Base-by-base conservation (phyloP, 257 asterid species). In the Agastache rugosa region DNA sequence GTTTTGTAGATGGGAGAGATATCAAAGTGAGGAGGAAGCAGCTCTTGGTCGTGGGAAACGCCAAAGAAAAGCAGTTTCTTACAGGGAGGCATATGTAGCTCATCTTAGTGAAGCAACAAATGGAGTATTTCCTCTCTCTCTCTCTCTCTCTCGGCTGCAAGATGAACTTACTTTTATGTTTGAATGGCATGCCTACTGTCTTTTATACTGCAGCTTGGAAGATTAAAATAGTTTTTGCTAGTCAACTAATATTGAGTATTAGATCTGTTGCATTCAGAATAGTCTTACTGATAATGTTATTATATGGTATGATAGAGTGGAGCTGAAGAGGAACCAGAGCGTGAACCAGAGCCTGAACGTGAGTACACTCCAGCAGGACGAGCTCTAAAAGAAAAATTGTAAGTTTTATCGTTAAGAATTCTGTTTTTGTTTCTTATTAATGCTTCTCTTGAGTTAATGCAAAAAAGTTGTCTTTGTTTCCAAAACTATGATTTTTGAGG, bases 1-100 rank as follows among this genome's bases (percentile, higher is more conserved):
- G 17, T 75, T 77, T 70, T 77, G 65, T 81, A 94, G 99, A 84
- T 94, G 99, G 99, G 96, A 90, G 85, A 94, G 75, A 63, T 86
- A 87, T 83, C 97, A 89, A 70, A 86, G 72, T 34, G 99, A 90
- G 88, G 97, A 89, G 89, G 97, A 92, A 84, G 97, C 97, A 76
- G 91, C 91, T 75, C 99, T 94, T 84, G 99, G 99, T 63, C 96
- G 99, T 50, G 99, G 99, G 44, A 94, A 94, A 83, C 97, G 99
- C 83, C 97, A 85, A 74, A 83, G 97, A 74, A 92, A 94, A 85
- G 90, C 97, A 44, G 88, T 94, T 82, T 87, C 97, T 69, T 94
- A 92, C 85, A 81, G 96, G 79, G 99, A 94, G 84, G 93, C 93
- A 62, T 94, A 88, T 82, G 87, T 88, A 23, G 67, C 88, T 77